These are phyloP conservation scores for Lachnellula occidentalis DNA, from an alignment of 2,329 filamentous ascomycete genomes.

Conservation along the genomic window DNA sequence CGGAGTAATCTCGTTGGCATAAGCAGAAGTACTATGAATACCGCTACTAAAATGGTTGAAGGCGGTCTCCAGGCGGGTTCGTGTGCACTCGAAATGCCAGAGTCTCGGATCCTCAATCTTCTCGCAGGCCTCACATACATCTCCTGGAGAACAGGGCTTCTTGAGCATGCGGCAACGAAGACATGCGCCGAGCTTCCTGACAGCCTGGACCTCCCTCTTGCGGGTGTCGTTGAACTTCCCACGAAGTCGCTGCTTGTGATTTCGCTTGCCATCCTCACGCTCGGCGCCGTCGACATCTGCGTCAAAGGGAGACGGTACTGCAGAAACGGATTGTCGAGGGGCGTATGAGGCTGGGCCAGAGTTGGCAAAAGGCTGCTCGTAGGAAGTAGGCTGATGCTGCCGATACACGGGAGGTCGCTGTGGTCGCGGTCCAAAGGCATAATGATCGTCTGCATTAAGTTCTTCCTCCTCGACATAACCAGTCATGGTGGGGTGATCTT, in stretches of 20 bases:
- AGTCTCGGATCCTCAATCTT: slow-evolving; percentile 58
- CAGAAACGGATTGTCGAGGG: background rate
- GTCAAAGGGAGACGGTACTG: slow-evolving; percentile 15
- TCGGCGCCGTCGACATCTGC: slow-evolving; percentile 30
- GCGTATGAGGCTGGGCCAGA: no score
- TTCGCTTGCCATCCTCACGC: slow-evolving; percentile 28
- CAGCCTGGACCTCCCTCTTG: slow-evolving; percentile 60
- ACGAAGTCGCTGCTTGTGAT: slow-evolving; percentile 41
- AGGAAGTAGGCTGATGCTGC: no score
- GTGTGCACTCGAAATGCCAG: slow-evolving; percentile 60
- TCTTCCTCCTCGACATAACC: no score
- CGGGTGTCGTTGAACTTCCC: slow-evolving; percentile 52
- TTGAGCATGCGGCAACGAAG: slow-evolving; percentile 60
- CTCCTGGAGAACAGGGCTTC: slow-evolving; percentile 61
- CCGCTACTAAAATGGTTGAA: slow-evolving; percentile 59
- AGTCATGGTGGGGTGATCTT: no score
- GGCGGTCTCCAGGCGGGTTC: slow-evolving; percentile 56
- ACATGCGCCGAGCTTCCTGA: slow-evolving; percentile 60
- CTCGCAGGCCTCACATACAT: slow-evolving; percentile 57
- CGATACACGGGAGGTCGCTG: no score
- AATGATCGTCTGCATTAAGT: no score
- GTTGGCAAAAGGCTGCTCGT: no score
- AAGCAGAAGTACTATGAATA: slow-evolving; percentile 56
- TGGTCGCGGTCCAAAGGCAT: no score
- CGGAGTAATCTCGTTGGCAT: slow-evolving; percentile 49